Evolutionary conservation across 2,329 filamentous ascomycete genomes (phyloP), one percentile per base, ranked within the genome.

Genomic region (Drechslerella coelobrocha): DNA sequence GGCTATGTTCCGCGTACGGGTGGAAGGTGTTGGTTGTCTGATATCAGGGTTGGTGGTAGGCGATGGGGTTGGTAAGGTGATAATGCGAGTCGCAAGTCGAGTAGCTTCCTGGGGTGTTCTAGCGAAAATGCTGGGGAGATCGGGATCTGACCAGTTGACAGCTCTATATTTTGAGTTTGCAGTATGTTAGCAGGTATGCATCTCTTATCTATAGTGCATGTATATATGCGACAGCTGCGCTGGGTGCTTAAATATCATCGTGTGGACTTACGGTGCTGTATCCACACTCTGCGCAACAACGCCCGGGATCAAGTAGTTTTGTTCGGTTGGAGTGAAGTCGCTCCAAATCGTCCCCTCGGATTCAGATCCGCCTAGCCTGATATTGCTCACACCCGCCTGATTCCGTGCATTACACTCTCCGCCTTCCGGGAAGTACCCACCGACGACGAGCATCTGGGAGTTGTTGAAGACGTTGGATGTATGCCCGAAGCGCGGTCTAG

Each of bases 361-460:
- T n/a, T 50, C n/a, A 3, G 41, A 47, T 12, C 50, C 60, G 50
- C 84, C 82, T 23, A 86, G 77, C 73, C 86, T 82, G 65, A 84
- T 78, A 68, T 84, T 84, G 76, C 87, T 85, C 9, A 82, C 82
- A 2, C 83, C 85, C 80, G 82, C 85, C 23, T 82, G 79, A 10
- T 78, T 78, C 0, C 80, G 79, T n/a, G 79, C 79, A 74, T 88
- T 85, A 74, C 85, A 88, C 4, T 78, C 74, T 34, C 81, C 60
- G 9, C 76, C 78, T 7, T 80, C 74, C 0, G 85, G 82, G 68
- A 87, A 86, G 48, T 81, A 82, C 17, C 86, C 86, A 21, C 86
- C 86, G 34, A 88, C 83, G 50, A 88, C 81, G 23, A 88, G 78
- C 83, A 88, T 88, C 76, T 88, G 86, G 2, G 82, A 80, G 48